Conservation (phyloP, 495 filamentous ascomycete species). For the Lineolata rhizophorae region DNA sequence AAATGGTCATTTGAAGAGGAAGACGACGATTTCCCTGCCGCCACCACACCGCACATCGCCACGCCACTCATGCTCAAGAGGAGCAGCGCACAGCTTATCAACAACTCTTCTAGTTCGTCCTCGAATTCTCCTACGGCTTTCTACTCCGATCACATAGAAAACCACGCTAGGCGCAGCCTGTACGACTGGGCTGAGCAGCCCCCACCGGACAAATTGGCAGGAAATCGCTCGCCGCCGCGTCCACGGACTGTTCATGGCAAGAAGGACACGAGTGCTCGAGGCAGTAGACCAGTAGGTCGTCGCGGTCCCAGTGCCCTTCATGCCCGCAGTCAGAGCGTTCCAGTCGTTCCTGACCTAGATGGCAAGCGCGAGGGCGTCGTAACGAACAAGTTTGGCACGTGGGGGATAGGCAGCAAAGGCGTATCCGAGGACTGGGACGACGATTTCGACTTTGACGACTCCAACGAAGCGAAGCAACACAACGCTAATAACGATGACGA, state of each 20-base stretch:
- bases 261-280: slow-evolving; percentile 48
- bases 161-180: slow-evolving; percentile 30
- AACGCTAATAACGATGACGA: slow-evolving; percentile 5
- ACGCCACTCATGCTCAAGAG: too few species aligned
- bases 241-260: slow-evolving; percentile 86
- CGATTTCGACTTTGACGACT: slow-evolving; percentile 20
- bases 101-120: too few species aligned
- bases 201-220: slow-evolving; percentile 26
- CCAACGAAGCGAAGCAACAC: slow-evolving; percentile 7
- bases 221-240: slow-evolving; percentile 34
- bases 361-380: slow-evolving; percentile 33
- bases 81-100: too few species aligned
- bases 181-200: slow-evolving; percentile 77
- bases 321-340: slow-evolving; percentile 89
- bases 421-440: slow-evolving; percentile 24
- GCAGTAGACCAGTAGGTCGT: slow-evolving; percentile 50
- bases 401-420: slow-evolving; percentile 66
- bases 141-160: neutral
- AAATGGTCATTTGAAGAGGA: slow-evolving; percentile 15
- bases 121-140: too few species aligned
- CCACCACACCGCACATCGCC: too few species aligned
- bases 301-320: slow-evolving; percentile 59
- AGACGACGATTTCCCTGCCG: slow-evolving; percentile 10
- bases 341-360: slow-evolving; percentile 45
- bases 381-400: slow-evolving; percentile 68